phyloP scores from a whole-genome alignment of 495 filamentous ascomycete genomes.

The Talaromyces stipitatus region DNA sequence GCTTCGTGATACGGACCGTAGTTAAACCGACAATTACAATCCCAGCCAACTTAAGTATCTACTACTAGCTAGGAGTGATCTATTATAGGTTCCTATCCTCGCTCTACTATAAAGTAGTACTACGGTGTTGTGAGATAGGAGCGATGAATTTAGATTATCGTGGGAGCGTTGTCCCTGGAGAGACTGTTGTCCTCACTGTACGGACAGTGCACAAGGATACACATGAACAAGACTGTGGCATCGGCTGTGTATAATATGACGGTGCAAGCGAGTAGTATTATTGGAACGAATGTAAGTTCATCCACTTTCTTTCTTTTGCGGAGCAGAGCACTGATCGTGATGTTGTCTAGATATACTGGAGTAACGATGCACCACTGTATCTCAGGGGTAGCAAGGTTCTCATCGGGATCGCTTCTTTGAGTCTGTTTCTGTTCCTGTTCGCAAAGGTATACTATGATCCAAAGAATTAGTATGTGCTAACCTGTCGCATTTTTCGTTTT shows the following conservation, averaged over 20 bases:
- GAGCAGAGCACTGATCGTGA: slow-evolving; percentile 8
- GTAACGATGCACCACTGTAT: slow-evolving; percentile 58
- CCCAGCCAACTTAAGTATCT: no score
- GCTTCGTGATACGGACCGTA: no score
- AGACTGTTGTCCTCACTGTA: no score
- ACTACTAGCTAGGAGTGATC: no score
- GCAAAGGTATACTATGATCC: slow-evolving; percentile 57
- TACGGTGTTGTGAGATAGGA: no score
- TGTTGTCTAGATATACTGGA: slow-evolving; percentile 48
- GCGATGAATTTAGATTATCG: no score
- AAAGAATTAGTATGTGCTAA: slow-evolving; percentile 43
- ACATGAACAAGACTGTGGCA: no score
- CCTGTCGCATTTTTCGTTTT: background rate
- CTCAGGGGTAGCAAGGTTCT: slow-evolving; percentile 58
- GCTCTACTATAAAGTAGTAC: no score
- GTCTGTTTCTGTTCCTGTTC: slow-evolving; percentile 46
- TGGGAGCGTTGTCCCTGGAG: no score
- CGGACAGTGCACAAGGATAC: no score
- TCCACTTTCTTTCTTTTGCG: background rate
- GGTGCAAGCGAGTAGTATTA: slow-evolving; percentile 58
- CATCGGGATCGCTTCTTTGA: slow-evolving; percentile 44
- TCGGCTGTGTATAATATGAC: slow-evolving; percentile 68
- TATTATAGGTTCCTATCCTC: no score
- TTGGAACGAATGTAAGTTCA: slow-evolving; percentile 47
- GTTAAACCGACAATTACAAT: no score